A percentile compares a stretch with the other conserved stretches of the same genome.
phyloP scores from a whole-genome alignment of 345 rosid genomes.

The Leavenworthia alabamica region DNA sequence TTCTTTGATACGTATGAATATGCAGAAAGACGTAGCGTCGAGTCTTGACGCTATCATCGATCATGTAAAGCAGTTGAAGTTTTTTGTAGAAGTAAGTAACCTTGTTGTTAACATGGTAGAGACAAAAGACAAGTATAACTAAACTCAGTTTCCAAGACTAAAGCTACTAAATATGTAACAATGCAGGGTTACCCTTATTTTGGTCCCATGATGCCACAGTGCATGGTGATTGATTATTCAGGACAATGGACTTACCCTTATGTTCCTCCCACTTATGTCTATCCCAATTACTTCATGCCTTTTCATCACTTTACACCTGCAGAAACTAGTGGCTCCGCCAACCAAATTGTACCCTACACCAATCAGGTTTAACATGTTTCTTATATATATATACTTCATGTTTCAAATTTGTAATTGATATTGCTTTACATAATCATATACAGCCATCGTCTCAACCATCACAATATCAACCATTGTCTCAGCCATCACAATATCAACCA shows the following conservation, averaged over 20 bases:
- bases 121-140: no score
- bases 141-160: no score
- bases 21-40: background rate
- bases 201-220: no score
- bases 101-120: background rate
- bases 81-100: slow-evolving; percentile 18
- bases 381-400: background rate
- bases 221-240: background rate
- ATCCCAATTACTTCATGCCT: background rate
- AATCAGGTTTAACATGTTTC: background rate
- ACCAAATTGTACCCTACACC: background rate
- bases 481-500: no score
- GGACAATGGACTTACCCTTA: background rate
- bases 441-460: no score
- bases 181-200: background rate
- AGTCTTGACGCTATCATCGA: background rate
- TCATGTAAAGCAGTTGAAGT: background rate
- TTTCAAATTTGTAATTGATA: background rate
- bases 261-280: background rate
- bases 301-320: background rate
- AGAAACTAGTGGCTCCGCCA: background rate
- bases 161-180: background rate
- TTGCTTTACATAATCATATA: no score
- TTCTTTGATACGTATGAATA: background rate
- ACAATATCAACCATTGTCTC: no score